Evolutionary conservation across 2,329 filamentous ascomycete genomes (phyloP).

Genomic region (Trichoderma brevicompactum): DNA sequence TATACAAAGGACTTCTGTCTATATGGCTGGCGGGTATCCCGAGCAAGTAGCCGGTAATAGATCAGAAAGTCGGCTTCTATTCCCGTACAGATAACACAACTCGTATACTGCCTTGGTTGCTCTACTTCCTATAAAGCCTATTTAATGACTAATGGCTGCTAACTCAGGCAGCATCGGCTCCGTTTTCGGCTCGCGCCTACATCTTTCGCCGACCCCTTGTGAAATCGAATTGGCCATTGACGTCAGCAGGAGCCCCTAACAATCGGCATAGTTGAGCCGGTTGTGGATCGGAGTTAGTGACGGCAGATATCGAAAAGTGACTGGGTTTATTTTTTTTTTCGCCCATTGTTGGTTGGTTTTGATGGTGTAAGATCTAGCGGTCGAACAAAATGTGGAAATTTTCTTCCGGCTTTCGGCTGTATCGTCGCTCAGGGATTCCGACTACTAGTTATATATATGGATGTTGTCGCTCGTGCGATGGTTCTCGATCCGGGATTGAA

Average conservation of each 20-base stretch:
- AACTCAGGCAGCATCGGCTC: not conserved
- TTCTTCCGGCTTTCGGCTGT: conserved; percentile 22
- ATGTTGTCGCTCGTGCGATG: conserved; percentile 31
- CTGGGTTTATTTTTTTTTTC: not conserved
- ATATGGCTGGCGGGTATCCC: not conserved
- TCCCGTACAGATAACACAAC: not conserved
- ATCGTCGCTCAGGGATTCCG: not conserved
- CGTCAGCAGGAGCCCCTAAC: conserved; percentile 17
- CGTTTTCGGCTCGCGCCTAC: conserved; percentile 19
- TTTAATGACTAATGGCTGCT: not conserved
- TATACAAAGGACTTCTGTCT: no score
- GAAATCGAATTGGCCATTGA: conserved; percentile 12
- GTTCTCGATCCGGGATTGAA: conserved; percentile 21
- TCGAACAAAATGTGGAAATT: conserved; percentile 11
- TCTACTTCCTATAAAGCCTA: not conserved
- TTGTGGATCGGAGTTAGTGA: conserved; percentile 18
- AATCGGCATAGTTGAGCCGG: conserved; percentile 24
- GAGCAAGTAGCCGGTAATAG: conserved; percentile 2
- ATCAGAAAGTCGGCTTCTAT: conserved; percentile 3
- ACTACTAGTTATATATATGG: conserved; percentile 16
- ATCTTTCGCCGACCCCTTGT: conserved; percentile 10
- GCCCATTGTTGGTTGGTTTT: conserved; percentile 6
- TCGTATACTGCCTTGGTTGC: not conserved
- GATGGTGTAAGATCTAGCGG: conserved; percentile 13
- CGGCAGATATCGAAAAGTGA: conserved; percentile 18